Percentiles rank a stretch among this genome's conserved stretches.
phyloP scores from a whole-genome alignment of 768 basidiomycete genomes.

The Termitomyces sp. region DNA sequence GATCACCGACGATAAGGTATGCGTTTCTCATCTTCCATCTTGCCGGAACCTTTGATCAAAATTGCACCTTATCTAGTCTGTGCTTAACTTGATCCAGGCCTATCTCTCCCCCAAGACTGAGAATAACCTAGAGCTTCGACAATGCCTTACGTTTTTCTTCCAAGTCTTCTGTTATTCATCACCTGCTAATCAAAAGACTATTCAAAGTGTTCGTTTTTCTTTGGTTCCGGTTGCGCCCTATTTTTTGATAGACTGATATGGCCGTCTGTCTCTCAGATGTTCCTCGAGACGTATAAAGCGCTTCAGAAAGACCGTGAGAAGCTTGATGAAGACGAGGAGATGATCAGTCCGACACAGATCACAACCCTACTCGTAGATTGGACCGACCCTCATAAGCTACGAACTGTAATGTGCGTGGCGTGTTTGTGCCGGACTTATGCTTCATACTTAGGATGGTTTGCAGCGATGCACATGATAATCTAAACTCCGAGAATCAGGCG shows the following conservation, averaged over 20 bases:
- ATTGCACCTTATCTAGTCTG: slow-evolving; percentile 37
- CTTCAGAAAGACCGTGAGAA: slow-evolving; percentile 44
- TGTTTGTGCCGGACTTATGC: neutral
- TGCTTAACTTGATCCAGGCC: slow-evolving; percentile 33
- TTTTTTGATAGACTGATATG: neutral
- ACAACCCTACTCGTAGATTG: slow-evolving; percentile 65
- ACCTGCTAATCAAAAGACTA: slow-evolving; percentile 60
- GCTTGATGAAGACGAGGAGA: slow-evolving; percentile 51
- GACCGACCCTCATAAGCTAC: slow-evolving; percentile 64
- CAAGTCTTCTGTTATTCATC: slow-evolving; percentile 85
- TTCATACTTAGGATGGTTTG: neutral
- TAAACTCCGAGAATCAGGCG: slow-evolving; percentile 20
- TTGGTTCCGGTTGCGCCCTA: neutral
- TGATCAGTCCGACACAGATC: slow-evolving; percentile 52
- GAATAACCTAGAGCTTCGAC: slow-evolving; percentile 78
- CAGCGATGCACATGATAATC: slow-evolving; percentile 15
- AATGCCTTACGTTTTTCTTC: slow-evolving; percentile 85
- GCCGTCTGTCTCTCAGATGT: slow-evolving; percentile 38
- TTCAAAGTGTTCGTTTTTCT: slow-evolving; percentile 49
- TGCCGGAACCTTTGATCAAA: slow-evolving; percentile 13
- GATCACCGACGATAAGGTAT: slow-evolving; percentile 64
- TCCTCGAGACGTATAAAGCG: slow-evolving; percentile 44
- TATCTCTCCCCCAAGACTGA: slow-evolving; percentile 80
- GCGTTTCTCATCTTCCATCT: slow-evolving; percentile 14
- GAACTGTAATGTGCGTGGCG: slow-evolving; percentile 23